A percentile compares a stretch with the other conserved stretches of the same genome.
Conservation (phyloP, 2,329 filamentous ascomycete genomes). For the Aureobasidium musti region DNA sequence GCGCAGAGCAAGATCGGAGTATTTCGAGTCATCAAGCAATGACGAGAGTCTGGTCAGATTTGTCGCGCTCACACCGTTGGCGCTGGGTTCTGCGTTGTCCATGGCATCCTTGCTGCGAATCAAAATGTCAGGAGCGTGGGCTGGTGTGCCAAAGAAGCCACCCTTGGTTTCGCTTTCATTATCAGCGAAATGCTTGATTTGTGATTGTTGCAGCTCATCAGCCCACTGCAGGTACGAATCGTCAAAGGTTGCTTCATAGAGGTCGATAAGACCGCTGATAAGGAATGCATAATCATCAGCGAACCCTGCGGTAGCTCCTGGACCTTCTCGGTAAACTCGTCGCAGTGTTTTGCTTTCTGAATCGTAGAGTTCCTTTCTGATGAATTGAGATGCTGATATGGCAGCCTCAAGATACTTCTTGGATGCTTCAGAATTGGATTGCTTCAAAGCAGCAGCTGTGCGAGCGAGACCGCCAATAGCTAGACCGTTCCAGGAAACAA, state of each 20-base stretch:
- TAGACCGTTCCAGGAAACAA: slow-evolving; percentile 85
- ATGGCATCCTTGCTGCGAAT: slow-evolving; percentile 93
- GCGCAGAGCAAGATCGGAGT: slow-evolving; percentile 65
- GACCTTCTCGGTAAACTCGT: slow-evolving; percentile 70
- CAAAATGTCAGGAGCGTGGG: slow-evolving; percentile 67
- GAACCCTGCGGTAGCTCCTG: slow-evolving; percentile 70
- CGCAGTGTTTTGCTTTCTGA: slow-evolving; percentile 62
- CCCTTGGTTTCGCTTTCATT: slow-evolving; percentile 42
- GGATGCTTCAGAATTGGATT: slow-evolving; percentile 54
- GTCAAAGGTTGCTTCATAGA: slow-evolving; percentile 82
- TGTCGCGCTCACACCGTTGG: slow-evolving; percentile 81
- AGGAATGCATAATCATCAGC: slow-evolving; percentile 95
- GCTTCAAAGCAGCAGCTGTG: slow-evolving; percentile 67
- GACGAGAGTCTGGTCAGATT: slow-evolving; percentile 82
- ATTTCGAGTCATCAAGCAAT: slow-evolving; percentile 66
- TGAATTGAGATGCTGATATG: slow-evolving; percentile 67
- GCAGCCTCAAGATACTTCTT: slow-evolving; percentile 64
- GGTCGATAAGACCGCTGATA: slow-evolving; percentile 75
- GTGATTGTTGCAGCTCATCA: slow-evolving; percentile 73
- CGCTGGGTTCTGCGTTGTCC: slow-evolving; percentile 86
- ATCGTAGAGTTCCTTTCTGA: slow-evolving; percentile 74
- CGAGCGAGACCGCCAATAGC: slow-evolving; percentile 81
- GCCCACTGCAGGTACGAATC: slow-evolving; percentile 77
- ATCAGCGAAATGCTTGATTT: slow-evolving; percentile 79
- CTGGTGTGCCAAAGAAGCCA: slow-evolving; percentile 73